Conservation (phyloP, 306 rosid species). For the Cucurbita argyrosperma region DNA sequence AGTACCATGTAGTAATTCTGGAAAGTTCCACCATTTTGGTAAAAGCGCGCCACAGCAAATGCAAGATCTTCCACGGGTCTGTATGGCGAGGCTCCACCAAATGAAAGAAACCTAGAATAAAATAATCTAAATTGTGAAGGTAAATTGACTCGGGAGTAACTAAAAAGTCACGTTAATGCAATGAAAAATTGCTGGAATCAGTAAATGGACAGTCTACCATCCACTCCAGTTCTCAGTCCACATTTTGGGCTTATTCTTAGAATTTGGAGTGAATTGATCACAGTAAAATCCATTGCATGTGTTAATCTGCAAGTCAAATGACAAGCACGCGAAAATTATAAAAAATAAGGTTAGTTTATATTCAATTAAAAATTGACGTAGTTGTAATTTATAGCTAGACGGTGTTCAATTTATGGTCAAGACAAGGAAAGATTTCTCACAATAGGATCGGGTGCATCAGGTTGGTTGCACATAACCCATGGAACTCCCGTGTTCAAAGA, state of each 20-base stretch:
- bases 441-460: constrained; percentile 82
- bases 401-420: not conserved
- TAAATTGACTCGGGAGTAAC: not conserved
- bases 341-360: no score
- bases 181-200: not conserved
- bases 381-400: not conserved
- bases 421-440: constrained; percentile 27
- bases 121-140: not conserved
- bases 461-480: constrained; percentile 96
- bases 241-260: constrained; percentile 62
- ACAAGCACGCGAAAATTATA: not conserved
- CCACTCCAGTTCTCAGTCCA: constrained; percentile 95
- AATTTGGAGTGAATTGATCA: constrained; percentile 74
- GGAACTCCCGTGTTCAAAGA: constrained; percentile 90
- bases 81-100: constrained; percentile 67
- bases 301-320: constrained; percentile 34
- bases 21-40: constrained; percentile 82
- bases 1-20: constrained; percentile 91
- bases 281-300: constrained; percentile 89
- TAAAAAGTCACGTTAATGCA: not conserved
- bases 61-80: constrained; percentile 90
- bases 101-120: constrained; percentile 52
- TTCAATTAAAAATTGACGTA: not conserved
- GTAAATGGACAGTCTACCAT: constrained; percentile 34
- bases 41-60: constrained; percentile 83